Conservation (phyloP, 208 protist genomes). For the Trypanosoma grayi region DNA sequence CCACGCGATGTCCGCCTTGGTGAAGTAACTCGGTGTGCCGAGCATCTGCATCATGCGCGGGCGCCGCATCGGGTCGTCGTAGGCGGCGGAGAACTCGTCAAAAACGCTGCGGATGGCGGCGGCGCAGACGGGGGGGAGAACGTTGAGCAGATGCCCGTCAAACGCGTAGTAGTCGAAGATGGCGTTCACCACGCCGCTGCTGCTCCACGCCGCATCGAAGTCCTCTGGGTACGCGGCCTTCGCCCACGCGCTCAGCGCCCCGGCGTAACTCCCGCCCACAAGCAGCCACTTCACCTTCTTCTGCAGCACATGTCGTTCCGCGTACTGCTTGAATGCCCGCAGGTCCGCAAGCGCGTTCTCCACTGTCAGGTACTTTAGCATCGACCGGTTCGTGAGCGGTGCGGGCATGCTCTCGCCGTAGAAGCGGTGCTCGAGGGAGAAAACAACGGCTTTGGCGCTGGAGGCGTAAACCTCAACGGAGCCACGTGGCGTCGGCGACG, state of each 20-base stretch:
- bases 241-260: constrained; percentile 42
- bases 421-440: constrained; percentile 54
- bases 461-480: constrained; percentile 27
- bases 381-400: constrained; percentile 24
- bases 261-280: constrained; percentile 46
- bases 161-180: constrained; percentile 45
- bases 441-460: constrained; percentile 17
- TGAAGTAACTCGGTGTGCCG: constrained; percentile 36
- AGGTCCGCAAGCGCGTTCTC: constrained; percentile 45
- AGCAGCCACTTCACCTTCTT: constrained; percentile 33
- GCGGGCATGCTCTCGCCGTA: constrained; percentile 50
- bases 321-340: constrained; percentile 30
- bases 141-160: constrained; percentile 36
- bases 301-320: constrained; percentile 14
- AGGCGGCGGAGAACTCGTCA: constrained; percentile 24
- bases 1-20: constrained; percentile 39
- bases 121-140: constrained; percentile 27
- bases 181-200: constrained; percentile 41
- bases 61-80: constrained; percentile 22
- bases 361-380: constrained; percentile 31
- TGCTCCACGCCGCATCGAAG: constrained; percentile 42
- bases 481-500: constrained; percentile 17
- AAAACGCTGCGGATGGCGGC: constrained; percentile 25
- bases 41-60: constrained; percentile 15
- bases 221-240: constrained; percentile 31